Conservation (phyloP, 202 grass and related monocot species). For the Alloteropsis angusta region DNA sequence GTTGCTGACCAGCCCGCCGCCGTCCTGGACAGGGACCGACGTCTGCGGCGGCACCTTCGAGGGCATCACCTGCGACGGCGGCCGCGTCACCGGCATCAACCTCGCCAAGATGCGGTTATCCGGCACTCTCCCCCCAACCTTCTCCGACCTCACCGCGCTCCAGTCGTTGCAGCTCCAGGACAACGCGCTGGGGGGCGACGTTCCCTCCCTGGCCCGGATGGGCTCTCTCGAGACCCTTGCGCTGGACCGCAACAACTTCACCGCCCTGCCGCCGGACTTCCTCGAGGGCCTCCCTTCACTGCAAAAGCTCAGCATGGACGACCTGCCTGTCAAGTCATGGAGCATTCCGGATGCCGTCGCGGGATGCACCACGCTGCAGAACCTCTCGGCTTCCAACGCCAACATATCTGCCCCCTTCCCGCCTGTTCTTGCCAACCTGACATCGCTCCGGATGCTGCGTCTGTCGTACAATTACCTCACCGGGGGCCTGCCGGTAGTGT, state of each 20-base stretch:
- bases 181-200: constrained; percentile 42
- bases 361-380: constrained; percentile 23
- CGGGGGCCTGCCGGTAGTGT: constrained; percentile 37
- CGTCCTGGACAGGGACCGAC: constrained; percentile 23
- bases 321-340: constrained; percentile 54
- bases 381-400: constrained; percentile 58
- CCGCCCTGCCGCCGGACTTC: constrained; percentile 52
- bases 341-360: constrained; percentile 32
- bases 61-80: constrained; percentile 49
- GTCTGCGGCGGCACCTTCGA: constrained; percentile 16
- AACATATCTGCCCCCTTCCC: constrained; percentile 49
- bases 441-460: constrained; percentile 37
- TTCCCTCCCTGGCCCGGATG: constrained; percentile 53
- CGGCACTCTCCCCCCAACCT: constrained; percentile 44
- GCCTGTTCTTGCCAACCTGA: constrained; percentile 34
- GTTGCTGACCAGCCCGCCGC: constrained; percentile 32
- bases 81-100: constrained; percentile 50
- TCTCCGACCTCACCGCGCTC: constrained; percentile 50
- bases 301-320: constrained; percentile 44
- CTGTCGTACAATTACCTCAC: constrained; percentile 77
- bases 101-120: constrained; percentile 32
- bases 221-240: constrained; percentile 40
- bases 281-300: constrained; percentile 47
- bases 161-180: constrained; percentile 62
- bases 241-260: constrained; percentile 65